phyloP scores from a whole-genome alignment of 805 yeast genomes.

The Maudiozyma serrabonitensis region DNA sequence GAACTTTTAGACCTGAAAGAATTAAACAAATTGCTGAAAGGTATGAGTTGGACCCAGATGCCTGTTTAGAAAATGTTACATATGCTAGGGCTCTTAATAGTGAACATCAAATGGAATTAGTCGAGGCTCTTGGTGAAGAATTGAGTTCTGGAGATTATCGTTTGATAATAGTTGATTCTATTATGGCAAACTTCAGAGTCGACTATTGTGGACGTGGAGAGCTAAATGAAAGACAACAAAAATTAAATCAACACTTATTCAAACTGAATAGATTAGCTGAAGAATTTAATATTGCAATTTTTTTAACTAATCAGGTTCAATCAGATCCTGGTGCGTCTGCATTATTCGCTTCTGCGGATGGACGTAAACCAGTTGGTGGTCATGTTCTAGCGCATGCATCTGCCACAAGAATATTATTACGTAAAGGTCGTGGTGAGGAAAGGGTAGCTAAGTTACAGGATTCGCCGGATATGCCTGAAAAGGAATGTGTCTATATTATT shows the following conservation, averaged over 20 bases:
- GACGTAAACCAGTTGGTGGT: constrained; percentile 78
- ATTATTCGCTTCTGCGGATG: constrained; percentile 70
- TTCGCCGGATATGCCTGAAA: constrained; percentile 75
- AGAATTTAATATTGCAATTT: constrained; percentile 69
- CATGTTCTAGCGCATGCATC: constrained; percentile 76
- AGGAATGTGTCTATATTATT: constrained; percentile 65
- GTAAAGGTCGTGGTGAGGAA: constrained; percentile 73
- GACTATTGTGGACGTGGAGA: constrained; percentile 76
- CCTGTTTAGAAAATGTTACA: constrained; percentile 60
- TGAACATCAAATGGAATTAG: constrained; percentile 68
- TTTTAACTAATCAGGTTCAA: constrained; percentile 69
- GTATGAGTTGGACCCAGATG: constrained; percentile 59
- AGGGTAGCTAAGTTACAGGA: constrained; percentile 73
- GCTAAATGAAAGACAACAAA: constrained; percentile 65
- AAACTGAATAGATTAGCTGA: constrained; percentile 54
- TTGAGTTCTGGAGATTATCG: constrained; percentile 59
- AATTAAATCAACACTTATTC: constrained; percentile 48
- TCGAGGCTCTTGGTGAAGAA: constrained; percentile 57
- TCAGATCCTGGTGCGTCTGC: constrained; percentile 81
- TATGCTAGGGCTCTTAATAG: constrained; percentile 71
- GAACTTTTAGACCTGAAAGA: constrained; percentile 70
- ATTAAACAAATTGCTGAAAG: constrained; percentile 55
- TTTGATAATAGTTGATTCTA: constrained; percentile 56
- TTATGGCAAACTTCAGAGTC: constrained; percentile 71
- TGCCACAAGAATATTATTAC: constrained; percentile 61